Evolutionary conservation across 2,329 filamentous ascomycete genomes (phyloP).

Genomic region (Neonectria neomacrospora): DNA sequence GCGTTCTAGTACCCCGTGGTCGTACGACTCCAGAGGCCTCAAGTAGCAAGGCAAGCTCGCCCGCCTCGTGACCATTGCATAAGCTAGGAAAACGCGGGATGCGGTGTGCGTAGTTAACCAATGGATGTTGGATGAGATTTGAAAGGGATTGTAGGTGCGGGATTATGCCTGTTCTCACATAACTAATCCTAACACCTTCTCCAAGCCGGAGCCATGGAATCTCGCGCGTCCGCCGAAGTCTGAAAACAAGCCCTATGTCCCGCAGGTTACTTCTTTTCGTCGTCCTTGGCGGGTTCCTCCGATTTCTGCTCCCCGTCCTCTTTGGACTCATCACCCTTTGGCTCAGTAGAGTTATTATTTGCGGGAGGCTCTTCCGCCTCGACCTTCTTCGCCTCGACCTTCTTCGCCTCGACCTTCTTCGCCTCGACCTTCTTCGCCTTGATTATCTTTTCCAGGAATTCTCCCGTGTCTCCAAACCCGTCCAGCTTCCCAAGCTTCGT

Average conservation of each 20-base stretch:
- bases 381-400: constrained; percentile 69
- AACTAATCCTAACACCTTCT: constrained; percentile 20
- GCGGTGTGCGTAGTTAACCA: constrained; percentile 1
- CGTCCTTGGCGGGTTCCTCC: constrained; percentile 35
- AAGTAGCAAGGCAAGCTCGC: neutral
- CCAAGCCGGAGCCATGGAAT: constrained; percentile 1
- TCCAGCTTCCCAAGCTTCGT: constrained; percentile 79
- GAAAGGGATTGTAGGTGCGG: constrained; percentile 14
- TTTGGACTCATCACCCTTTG: constrained; percentile 28
- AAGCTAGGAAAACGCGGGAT: neutral
- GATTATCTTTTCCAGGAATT: constrained; percentile 73
- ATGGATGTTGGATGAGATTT: too few species aligned
- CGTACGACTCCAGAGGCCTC: neutral
- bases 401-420: constrained; percentile 69
- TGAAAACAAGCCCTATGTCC: neutral
- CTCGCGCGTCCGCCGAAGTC: constrained; percentile 1
- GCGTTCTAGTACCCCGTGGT: neutral
- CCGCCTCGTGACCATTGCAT: neutral
- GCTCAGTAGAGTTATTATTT: constrained; percentile 28
- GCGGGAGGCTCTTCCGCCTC: constrained; percentile 30
- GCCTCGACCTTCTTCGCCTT: constrained; percentile 69
- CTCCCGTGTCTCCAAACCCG: constrained; percentile 79
- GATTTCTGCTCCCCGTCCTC: constrained; percentile 29
- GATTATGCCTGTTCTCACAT: constrained; percentile 22
- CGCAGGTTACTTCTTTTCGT: constrained; percentile 34